phyloP scores from a whole-genome alignment of 306 rosid genomes.

The Cucumis melo region DNA sequence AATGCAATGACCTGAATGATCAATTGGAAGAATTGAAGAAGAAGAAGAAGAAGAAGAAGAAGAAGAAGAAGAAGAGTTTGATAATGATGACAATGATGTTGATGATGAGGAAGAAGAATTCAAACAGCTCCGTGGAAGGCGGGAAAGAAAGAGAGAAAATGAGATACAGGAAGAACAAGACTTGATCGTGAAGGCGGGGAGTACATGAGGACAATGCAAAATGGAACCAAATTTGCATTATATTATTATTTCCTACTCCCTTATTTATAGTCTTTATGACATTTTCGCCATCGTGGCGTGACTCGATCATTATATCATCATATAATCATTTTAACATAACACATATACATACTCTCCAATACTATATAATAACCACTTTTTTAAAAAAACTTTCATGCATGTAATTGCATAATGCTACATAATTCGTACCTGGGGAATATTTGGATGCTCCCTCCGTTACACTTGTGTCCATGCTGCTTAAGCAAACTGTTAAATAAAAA shows the following conservation, averaged over 20 bases:
- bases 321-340: too few relatives aligned
- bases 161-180: not conserved
- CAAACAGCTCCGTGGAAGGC: constrained; percentile 1
- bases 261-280: too few relatives aligned
- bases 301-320: too few relatives aligned
- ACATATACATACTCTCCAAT: too few relatives aligned
- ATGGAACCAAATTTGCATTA: not conserved
- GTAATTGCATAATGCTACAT: too few relatives aligned
- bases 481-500: too few relatives aligned
- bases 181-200: not conserved
- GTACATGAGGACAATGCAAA: not conserved
- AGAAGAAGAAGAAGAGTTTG: not conserved
- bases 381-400: too few relatives aligned
- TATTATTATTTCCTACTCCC: not conserved
- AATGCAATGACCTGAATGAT: not conserved
- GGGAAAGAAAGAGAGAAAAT: constrained; percentile 7
- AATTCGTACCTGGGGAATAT: too few relatives aligned
- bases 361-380: too few relatives aligned
- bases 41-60: not conserved
- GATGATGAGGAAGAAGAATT: not conserved
- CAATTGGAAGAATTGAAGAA: not conserved
- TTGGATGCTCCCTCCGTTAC: too few relatives aligned
- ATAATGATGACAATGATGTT: not conserved
- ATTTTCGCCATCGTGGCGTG: too few relatives aligned
- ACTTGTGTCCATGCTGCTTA: too few relatives aligned